These are phyloP conservation scores for Puccinia coronata DNA, from an alignment of 1,284 basidiomycete genomes.

Conservation along the genomic window DNA sequence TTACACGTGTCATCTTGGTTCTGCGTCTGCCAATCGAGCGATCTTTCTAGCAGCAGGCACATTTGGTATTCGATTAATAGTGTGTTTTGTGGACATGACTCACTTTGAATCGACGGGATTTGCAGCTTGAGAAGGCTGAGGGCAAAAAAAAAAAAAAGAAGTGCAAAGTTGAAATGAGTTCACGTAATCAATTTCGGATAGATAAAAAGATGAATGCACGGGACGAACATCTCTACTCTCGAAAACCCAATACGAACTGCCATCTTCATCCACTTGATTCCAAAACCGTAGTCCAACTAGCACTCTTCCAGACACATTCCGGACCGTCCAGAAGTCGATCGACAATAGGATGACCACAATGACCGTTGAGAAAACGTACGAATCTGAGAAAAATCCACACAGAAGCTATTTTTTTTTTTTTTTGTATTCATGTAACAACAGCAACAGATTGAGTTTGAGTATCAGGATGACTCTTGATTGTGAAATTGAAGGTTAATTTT, in stretches of 20 bases:
- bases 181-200: neutral
- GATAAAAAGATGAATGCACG: neutral
- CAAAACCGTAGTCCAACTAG: conserved; percentile 89
- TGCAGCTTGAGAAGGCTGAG: conserved; percentile 79
- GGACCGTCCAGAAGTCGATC: conserved; percentile 94
- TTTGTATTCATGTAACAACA: neutral
- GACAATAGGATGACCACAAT: conserved; percentile 84
- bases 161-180: neutral
- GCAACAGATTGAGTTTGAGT: neutral
- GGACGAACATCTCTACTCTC: conserved; percentile 63
- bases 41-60: neutral
- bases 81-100: neutral
- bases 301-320: conserved; percentile 88
- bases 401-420: neutral
- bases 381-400: conserved; percentile 22
- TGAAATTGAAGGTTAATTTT: conserved; percentile 61
- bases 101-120: conserved; percentile 84
- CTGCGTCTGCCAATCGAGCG: neutral
- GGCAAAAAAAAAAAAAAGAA: conserved; percentile 65
- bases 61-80: neutral
- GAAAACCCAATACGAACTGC: conserved; percentile 93
- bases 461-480: conserved; percentile 73
- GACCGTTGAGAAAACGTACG: conserved; percentile 65
- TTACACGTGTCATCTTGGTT: neutral
- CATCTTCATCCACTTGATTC: conserved; percentile 96